phyloP scores from a whole-genome alignment of 1,284 basidiomycete species.

The Ceratobasidium theobromae region DNA sequence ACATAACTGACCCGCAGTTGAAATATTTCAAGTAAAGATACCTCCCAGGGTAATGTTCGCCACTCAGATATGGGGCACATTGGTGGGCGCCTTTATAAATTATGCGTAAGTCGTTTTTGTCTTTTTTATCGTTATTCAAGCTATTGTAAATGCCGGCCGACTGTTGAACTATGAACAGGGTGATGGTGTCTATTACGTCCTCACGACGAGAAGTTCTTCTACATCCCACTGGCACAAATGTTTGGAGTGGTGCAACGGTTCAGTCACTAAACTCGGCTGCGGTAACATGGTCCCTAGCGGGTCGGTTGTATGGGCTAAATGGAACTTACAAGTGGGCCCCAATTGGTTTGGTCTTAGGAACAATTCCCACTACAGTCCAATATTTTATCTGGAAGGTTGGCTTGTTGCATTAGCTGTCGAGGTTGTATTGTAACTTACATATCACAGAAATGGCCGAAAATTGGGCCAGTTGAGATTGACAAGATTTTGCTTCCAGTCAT shows the following conservation, averaged over 20 bases:
- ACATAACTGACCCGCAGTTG: background rate
- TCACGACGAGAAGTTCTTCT: slow-evolving; percentile 54
- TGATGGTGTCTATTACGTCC: slow-evolving; percentile 49
- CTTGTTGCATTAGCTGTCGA: background rate
- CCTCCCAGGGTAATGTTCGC: slow-evolving; percentile 70
- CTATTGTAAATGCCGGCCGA: slow-evolving; percentile 50
- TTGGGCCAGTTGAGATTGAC: slow-evolving; percentile 53
- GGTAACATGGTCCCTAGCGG: slow-evolving; percentile 64
- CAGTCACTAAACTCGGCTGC: slow-evolving; percentile 62
- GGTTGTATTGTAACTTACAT: background rate
- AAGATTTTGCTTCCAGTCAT: slow-evolving; percentile 57
- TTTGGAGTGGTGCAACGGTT: slow-evolving; percentile 59
- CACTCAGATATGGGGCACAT: slow-evolving; percentile 65
- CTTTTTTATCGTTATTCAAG: background rate
- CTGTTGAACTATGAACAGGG: background rate
- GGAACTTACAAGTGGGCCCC: slow-evolving; percentile 60
- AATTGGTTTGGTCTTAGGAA: slow-evolving; percentile 54
- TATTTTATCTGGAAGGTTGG: slow-evolving; percentile 48
- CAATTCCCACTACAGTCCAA: slow-evolving; percentile 53
- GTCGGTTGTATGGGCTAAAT: slow-evolving; percentile 54
- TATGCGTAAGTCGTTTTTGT: slow-evolving; percentile 33
- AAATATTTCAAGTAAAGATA: slow-evolving; percentile 54
- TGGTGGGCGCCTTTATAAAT: slow-evolving; percentile 52
- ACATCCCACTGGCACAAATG: slow-evolving; percentile 55
- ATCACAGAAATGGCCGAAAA: slow-evolving; percentile 51